Base-by-base conservation (phyloP, 495 filamentous ascomycete species). In the Apiosordaria backusii region DNA sequence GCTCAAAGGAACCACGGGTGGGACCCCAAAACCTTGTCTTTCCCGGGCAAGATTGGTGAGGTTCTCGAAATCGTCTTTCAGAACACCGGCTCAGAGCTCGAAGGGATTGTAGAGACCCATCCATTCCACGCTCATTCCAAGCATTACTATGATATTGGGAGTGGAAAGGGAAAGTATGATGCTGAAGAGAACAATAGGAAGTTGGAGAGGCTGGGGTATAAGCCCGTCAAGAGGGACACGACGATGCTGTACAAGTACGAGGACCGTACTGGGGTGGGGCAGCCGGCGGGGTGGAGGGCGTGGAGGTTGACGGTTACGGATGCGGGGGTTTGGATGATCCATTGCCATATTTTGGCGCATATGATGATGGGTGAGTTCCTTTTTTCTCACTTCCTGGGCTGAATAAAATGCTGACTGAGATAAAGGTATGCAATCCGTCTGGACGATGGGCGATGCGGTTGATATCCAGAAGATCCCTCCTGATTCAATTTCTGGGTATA, bases 311-410 rank as follows among this genome's bases (percentile, higher is more conserved):
- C 81, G 25, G 77, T 86, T 16, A 78, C 71, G 0, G 71, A 85
- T 63, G 75, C 85, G 2, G 85, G 86, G 3, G 85, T 86, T 18
- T 88, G 86, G 86, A 85, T 88, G 82, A 73, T 87, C 24, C 87
- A 89, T 72, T 89, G 86, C 67, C 87, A 89, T 74, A 82, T 84
- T 50, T 57, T 76, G 23, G 65, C 62, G 4, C 74, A 76, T 57
- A 76, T 76, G 74, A 64, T 70, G 61, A 74, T 71, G 67, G 73
- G n/a, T n/a, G n/a, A n/a, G n/a, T n/a, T n/a, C n/a, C n/a, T n/a
- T n/a, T n/a, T n/a, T n/a, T n/a, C n/a, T n/a, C n/a, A n/a, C n/a
- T n/a, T n/a, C n/a, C n/a, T n/a, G n/a, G n/a, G n/a, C n/a, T n/a
- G n/a, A n/a, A n/a, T n/a, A n/a, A n/a, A n/a, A n/a, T n/a, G n/a